Evolutionary conservation across 2,329 filamentous ascomycete species (phyloP).

Genomic region (Allantophomopsis lycopodina): DNA sequence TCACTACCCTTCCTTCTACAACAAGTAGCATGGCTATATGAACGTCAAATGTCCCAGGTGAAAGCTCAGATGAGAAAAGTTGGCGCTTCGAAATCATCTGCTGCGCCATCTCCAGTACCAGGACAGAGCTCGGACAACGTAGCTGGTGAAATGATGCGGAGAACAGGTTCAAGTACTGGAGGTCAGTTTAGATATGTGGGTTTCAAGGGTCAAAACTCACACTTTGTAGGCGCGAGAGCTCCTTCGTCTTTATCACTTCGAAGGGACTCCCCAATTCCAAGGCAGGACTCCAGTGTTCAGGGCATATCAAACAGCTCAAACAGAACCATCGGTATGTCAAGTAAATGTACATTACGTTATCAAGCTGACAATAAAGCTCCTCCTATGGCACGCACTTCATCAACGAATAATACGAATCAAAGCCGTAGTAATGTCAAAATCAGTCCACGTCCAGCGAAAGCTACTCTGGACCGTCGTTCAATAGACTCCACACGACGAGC

Average conservation of each 20-base stretch:
- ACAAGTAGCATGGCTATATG: constrained; percentile 87
- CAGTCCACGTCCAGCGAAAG: constrained; percentile 14
- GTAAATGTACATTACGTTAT: neutral
- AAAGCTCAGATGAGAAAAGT: constrained; percentile 78
- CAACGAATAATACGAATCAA: constrained; percentile 15
- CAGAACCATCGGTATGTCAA: constrained; percentile 9
- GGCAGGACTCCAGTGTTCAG: constrained; percentile 9
- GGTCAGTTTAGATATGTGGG: constrained; percentile 7
- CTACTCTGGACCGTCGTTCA: constrained; percentile 10
- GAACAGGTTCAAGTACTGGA: constrained; percentile 31
- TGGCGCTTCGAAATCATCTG: constrained; percentile 39
- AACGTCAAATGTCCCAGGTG: constrained; percentile 80
- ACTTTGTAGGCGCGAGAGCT: constrained; percentile 11
- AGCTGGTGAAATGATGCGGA: constrained; percentile 32
- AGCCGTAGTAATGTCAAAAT: constrained; percentile 11
- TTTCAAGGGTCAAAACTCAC: constrained; percentile 2
- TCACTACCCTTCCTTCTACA: constrained; percentile 80
- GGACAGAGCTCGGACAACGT: constrained; percentile 27
- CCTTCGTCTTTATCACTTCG: constrained; percentile 14
- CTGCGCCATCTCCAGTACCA: constrained; percentile 41
- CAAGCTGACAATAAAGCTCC: constrained; percentile 11
- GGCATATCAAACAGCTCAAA: constrained; percentile 8
- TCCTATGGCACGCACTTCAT: constrained; percentile 16
- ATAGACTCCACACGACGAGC: constrained; percentile 11
- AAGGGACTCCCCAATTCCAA: constrained; percentile 14